Evolutionary conservation across 345 rosid species (phyloP).

Genomic region (Bruguiera gymnorhiza): DNA sequence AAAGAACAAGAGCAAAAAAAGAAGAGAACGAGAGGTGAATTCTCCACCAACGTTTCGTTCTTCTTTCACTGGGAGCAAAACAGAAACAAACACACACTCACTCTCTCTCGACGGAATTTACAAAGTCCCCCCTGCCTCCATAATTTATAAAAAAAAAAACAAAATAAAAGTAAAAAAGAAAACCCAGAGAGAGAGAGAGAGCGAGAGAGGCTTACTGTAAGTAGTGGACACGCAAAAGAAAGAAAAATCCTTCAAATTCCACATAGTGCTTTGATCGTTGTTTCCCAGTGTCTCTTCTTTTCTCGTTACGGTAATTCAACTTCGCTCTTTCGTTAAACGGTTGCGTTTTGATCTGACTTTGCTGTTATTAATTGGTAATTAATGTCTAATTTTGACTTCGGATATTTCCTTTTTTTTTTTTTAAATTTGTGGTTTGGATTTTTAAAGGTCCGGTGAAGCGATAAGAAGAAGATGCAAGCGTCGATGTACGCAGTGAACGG

Average conservation of each 20-base stretch:
- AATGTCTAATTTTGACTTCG: no score
- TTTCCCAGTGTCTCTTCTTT: no score
- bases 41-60: conserved; percentile 30
- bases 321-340: no score
- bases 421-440: no score
- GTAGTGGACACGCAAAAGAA: not conserved
- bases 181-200: not conserved
- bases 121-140: conserved; percentile 25
- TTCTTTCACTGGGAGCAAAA: conserved; percentile 1
- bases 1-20: not conserved
- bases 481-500: conserved; percentile 46
- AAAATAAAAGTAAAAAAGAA: not conserved
- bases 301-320: no score
- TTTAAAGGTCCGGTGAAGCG: no score
- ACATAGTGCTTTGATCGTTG: no score
- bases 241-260: no score
- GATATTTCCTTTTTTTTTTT: no score
- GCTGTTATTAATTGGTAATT: no score
- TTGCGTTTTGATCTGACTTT: no score
- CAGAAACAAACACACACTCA: conserved; percentile 13
- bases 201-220: not conserved
- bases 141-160: not conserved
- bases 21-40: conserved; percentile 6
- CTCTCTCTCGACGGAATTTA: conserved; percentile 43
- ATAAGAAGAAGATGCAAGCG: conserved; percentile 38